These are phyloP conservation scores for Tricholoma hemisulphureum DNA, from an alignment of 768 basidiomycete species.

Conservation along the genomic window DNA sequence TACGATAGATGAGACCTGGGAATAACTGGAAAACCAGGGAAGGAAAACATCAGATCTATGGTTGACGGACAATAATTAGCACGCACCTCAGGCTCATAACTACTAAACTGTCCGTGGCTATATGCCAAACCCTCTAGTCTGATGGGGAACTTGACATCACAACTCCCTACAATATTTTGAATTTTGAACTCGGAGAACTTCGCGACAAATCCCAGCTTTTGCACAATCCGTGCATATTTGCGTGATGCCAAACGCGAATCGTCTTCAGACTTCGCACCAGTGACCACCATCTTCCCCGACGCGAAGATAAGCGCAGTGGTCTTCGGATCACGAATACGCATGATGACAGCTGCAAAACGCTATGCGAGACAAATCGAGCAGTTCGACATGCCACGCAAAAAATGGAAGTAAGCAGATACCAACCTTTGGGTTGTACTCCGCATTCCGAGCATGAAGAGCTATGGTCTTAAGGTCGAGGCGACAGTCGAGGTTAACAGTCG, in stretches of 20 bases:
- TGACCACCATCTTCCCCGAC: constrained; percentile 99
- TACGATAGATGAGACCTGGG: constrained; percentile 98
- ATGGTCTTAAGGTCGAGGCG: constrained; percentile 98
- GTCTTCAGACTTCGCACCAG: constrained; percentile 98
- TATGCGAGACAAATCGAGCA: constrained; percentile 62
- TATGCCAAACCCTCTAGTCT: constrained; percentile 96
- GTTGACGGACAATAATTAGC: neutral
- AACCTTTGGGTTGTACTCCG: constrained; percentile 99
- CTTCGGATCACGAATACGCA: constrained; percentile 99
- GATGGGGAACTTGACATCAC: constrained; percentile 99
- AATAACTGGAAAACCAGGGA: constrained; percentile 64
- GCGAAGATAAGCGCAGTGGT: constrained; percentile 99
- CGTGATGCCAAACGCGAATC: constrained; percentile 95
- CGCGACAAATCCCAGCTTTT: constrained; percentile 98
- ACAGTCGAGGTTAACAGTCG: constrained; percentile 97
- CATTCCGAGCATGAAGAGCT: constrained; percentile 95
- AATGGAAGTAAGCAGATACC: constrained; percentile 48
- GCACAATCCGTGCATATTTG: constrained; percentile 98
- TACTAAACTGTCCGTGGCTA: constrained; percentile 96
- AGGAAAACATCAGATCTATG: neutral
- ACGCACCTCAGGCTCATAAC: constrained; percentile 94
- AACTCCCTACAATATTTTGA: constrained; percentile 97
- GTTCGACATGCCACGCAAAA: constrained; percentile 56
- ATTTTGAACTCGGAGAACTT: constrained; percentile 99
- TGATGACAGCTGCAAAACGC: constrained; percentile 99